Percentiles rank a stretch among this genome's conserved stretches.
These are phyloP conservation scores for Pestalotiopsis fici DNA, from an alignment of 2,329 filamentous ascomycete species.

Conservation along the genomic window DNA sequence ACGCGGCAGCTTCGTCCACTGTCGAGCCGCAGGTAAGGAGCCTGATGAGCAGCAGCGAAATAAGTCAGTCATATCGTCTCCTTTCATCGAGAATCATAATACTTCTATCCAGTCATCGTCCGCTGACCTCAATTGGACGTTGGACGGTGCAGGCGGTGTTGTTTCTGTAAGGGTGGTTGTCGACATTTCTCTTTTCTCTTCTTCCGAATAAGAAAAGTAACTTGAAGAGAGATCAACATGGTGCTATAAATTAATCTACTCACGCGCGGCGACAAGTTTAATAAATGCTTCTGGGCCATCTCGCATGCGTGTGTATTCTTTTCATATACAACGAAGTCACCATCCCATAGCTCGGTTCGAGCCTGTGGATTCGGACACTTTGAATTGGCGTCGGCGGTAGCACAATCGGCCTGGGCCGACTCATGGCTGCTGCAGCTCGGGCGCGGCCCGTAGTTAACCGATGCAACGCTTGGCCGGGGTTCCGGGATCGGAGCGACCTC, in stretches of 20 bases:
- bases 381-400: neutral
- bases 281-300: neutral
- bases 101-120: neutral
- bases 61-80: neutral
- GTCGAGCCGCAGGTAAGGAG: slow-evolving; percentile 59
- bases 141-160: neutral
- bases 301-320: neutral
- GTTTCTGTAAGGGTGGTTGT: neutral
- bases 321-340: neutral
- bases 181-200: neutral
- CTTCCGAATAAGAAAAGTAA: neutral
- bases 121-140: neutral
- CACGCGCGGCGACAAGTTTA: neutral
- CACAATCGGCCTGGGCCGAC: neutral
- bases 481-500: too few species aligned
- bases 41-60: neutral
- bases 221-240: neutral
- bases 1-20: slow-evolving; percentile 63
- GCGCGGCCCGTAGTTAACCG: neutral
- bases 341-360: neutral
- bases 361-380: neutral
- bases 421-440: neutral
- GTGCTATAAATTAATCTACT: neutral
- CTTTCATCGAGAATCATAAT: neutral
- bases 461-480: neutral